Evolutionary conservation across 2,329 filamentous ascomycete genomes (phyloP), one percentile per base, ranked within the genome.

Genomic region (Penicillium sp.): DNA sequence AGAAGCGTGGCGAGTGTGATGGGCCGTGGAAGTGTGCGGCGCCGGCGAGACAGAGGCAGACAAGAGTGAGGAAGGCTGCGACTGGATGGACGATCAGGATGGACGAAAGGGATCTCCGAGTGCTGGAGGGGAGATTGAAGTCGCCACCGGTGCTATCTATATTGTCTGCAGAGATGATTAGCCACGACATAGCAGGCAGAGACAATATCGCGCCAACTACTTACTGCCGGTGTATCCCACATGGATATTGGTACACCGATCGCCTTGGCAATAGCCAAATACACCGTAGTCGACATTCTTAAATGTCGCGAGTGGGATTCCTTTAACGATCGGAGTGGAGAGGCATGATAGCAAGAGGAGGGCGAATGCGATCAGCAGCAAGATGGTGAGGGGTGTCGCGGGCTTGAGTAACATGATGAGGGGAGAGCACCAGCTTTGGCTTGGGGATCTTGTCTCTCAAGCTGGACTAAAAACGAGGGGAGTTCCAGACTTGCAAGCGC

Each of bases 81-180:
- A 99, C 86, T 1, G 95, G 95, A 75, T 99, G 95, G 28, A 98
- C 88, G 68, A 99, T 90, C 59, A 99, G 86, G 66, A 98, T 93
- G 47, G 90, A 86, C 0, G 94, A 96, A n/a, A 99, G 85, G 50
- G 86, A 87, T 71, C 86, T 83, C 51, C 88, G 85, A 37, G 87
- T 83, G 56, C 78, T 85, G 64, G 93, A 91, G 28, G 86, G 85
- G 6, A 89, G 81, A 56, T 84, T 84, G 76, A 89, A 89, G 71
- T 88, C 84, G 61, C 78, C 73, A 58, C 76, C 74, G 37, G 78
- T 78, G 63, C 78, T 76, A 64, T 78, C 78, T 45, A 76, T 70
- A 55, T 75, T 72, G 59, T 73, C 74, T 76, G 53, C 28, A 42
- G 30, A 15, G 15, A 38, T 26, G 35, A 15, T 66, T 65, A 70